Evolutionary conservation across 495 filamentous ascomycete genomes (phyloP), one percentile per base, ranked within the genome.

Genomic region (Penicillium salamii): DNA sequence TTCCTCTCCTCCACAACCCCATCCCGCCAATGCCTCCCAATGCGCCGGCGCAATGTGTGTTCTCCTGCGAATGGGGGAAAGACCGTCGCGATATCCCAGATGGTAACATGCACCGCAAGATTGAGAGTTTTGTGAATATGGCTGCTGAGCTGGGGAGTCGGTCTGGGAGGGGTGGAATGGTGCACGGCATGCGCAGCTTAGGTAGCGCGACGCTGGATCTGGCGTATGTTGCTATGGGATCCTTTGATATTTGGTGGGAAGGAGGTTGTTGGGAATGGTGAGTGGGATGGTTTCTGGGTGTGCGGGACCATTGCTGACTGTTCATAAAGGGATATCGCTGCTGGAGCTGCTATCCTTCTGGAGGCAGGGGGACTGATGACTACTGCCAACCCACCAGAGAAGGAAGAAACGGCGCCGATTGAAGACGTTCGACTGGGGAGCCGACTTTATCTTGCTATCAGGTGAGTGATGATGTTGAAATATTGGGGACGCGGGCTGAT

Each of bases 1-100:
- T 86, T 5, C 84, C 84, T 0, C 71, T 86, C 12, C 58, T 85
- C 14, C 74, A 72, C 18, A 75, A 78, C 31, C 80, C 81, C 0
- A 68, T 81, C 46, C 78, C 81, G 19, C 76, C 81, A 1, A 70
- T 87, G 67, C 84, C 84, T 0, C 52, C 58, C n/a, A 76, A 76
- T 23, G 84, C 84, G 5, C 85, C 85, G 2, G 72, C 71, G 3
- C 77, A 81, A n/a, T 88, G 85, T 49, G 69, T 86, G 18, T 83
- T 88, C 59, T 73, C 77, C 2, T 87, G 82, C 56, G 85, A 88
- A 52, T 88, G 84, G 84, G 85, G 84, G 2, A 88, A 88, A 59
- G 84, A 87, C 50, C 72, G 85, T 23, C 73, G 78, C 39, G 84
- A 87, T 55, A 65, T 61, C 29, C 71, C 70, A 0, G 82, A 80